phyloP scores from a whole-genome alignment of 75 land plant species.

The Larix kaempferi region DNA sequence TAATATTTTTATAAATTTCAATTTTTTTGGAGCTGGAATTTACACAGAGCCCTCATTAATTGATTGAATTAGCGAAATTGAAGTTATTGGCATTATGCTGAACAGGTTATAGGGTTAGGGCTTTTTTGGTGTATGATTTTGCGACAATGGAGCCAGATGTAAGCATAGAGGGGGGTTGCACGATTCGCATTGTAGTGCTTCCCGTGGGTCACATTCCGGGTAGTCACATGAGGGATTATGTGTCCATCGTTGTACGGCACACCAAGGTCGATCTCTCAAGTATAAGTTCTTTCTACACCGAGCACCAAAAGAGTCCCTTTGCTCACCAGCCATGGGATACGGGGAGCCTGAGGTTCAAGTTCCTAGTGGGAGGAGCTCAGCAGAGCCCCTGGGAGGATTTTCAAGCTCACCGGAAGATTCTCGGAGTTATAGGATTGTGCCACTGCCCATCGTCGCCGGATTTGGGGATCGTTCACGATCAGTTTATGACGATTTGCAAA shows the following conservation, averaged over 20 bases:
- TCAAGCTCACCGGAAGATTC: constrained; percentile 82
- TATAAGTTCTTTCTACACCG: constrained; percentile 79
- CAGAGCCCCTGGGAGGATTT: constrained; percentile 95
- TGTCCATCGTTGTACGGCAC: constrained; percentile 62
- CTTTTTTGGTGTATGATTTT: neutral
- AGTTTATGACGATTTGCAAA: constrained; percentile 56
- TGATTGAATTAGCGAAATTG: too few species aligned
- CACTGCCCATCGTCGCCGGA: constrained; percentile 88
- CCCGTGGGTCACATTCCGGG: constrained; percentile 75
- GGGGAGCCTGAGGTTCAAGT: constrained; percentile 74
- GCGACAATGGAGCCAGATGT: constrained; percentile 86
- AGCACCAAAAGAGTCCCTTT: constrained; percentile 96
- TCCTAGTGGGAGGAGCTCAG: constrained; percentile 73
- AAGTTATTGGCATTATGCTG: too few species aligned
- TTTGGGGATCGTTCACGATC: constrained; percentile 52
- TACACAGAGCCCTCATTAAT: too few species aligned
- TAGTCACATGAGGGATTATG: constrained; percentile 58
- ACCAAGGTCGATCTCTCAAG: constrained; percentile 55
- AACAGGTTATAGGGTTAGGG: too few species aligned
- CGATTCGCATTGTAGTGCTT: constrained; percentile 87
- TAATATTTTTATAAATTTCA: too few species aligned
- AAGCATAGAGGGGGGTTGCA: constrained; percentile 73
- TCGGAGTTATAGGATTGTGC: constrained; percentile 80
- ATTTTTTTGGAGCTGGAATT: too few species aligned
- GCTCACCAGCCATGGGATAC: constrained; percentile 90